Percentiles rank a stretch among this genome's conserved stretches.
phyloP scores from a whole-genome alignment of 108 stramenopile species.

The Schizochytrium sp. region DNA sequence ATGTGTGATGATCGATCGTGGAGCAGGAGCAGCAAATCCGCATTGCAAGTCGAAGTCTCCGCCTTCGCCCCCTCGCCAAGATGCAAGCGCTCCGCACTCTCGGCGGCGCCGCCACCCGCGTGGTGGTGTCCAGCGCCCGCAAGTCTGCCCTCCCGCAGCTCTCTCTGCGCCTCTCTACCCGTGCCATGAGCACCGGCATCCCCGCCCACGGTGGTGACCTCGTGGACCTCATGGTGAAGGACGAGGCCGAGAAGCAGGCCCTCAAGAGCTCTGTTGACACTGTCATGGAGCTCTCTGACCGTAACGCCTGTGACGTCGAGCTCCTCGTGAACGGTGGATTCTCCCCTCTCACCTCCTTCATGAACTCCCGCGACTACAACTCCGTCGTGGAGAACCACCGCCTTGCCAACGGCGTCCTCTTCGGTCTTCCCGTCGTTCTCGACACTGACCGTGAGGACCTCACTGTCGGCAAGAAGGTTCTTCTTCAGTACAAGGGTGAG shows the following conservation, averaged over 20 bases:
- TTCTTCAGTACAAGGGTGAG: slow-evolving; percentile 75
- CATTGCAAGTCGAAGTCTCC: no score
- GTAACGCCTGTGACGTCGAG: slow-evolving; percentile 98
- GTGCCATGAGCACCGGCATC: background rate
- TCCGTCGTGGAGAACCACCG: slow-evolving; percentile 90
- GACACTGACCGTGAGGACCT: slow-evolving; percentile 92
- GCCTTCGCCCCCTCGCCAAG: background rate
- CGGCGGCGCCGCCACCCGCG: slow-evolving; percentile 45
- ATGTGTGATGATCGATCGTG: no score
- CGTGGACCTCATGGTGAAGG: slow-evolving; percentile 90
- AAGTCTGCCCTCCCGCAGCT: background rate
- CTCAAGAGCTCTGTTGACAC: slow-evolving; percentile 75
- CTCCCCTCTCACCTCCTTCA: slow-evolving; percentile 95
- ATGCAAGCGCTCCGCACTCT: slow-evolving; percentile 26
- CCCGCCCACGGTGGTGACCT: slow-evolving; percentile 93
- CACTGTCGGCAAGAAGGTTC: slow-evolving; percentile 87
- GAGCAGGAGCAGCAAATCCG: no score
- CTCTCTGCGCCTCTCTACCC: background rate
- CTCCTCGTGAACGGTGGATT: slow-evolving; percentile 98
- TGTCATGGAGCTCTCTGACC: slow-evolving; percentile 86
- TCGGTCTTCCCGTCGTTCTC: slow-evolving; percentile 96
- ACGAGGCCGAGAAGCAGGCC: slow-evolving; percentile 88
- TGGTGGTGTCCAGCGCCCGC: background rate
- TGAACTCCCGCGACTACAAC: slow-evolving; percentile 92
- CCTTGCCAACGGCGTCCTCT: slow-evolving; percentile 91